Evolutionary conservation across 192 early-diverging fungal genomes (phyloP).

Genomic region (Chytriomyces sp.): DNA sequence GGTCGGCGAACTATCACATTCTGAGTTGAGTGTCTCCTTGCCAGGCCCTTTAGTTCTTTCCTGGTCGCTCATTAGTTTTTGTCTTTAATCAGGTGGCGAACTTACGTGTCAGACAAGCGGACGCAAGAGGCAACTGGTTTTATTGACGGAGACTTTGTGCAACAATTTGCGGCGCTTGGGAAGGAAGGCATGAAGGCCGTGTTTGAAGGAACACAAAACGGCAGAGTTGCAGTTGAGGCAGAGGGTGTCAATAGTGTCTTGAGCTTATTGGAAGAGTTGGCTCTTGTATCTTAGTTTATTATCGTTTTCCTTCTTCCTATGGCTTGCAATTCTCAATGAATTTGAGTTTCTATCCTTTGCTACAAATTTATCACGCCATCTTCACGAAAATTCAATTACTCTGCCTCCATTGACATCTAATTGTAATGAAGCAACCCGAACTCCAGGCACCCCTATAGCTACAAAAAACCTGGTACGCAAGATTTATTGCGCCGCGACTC

Average conservation of each 20-base stretch:
- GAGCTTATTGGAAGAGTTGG: conserved; percentile 25
- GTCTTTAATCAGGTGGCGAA: conserved; percentile 77
- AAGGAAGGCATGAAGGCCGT: conserved; percentile 31
- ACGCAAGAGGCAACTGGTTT: conserved; percentile 54
- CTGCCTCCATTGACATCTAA: no score
- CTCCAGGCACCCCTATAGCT: no score
- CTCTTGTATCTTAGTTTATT: not conserved
- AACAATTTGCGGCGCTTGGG: conserved; percentile 74
- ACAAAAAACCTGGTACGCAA: no score
- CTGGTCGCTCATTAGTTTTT: no score
- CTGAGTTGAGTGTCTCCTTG: conserved; percentile 49
- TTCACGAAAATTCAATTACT: no score
- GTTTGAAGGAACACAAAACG: conserved; percentile 34
- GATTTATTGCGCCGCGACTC: no score
- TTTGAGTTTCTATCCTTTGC: no score
- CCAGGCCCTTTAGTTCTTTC: no score
- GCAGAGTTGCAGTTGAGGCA: conserved; percentile 31
- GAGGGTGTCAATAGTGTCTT: conserved; percentile 29
- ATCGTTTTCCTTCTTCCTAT: no score
- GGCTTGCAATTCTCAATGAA: no score
- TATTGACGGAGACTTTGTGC: conserved; percentile 93
- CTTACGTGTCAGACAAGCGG: conserved; percentile 58
- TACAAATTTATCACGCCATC: no score
- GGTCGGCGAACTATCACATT: conserved; percentile 65
- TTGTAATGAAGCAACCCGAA: no score